phyloP scores from a whole-genome alignment of 176 grass and related monocot species.

The Panicum miliaceum region DNA sequence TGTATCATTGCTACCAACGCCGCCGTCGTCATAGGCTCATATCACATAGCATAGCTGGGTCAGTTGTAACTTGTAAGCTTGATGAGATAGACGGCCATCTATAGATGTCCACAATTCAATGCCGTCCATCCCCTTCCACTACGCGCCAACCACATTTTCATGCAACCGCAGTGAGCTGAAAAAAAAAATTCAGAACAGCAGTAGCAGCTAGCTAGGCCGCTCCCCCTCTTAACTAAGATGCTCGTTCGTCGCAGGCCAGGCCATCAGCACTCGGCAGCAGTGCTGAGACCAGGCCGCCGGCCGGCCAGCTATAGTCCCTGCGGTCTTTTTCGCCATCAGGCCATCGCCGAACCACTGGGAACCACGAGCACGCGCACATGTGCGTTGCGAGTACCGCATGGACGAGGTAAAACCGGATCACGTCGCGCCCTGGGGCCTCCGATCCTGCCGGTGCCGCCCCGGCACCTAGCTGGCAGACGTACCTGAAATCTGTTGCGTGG shows the following conservation, averaged over 20 bases:
- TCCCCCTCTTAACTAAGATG: neutral
- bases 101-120: neutral
- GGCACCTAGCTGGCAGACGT: constrained; percentile 14
- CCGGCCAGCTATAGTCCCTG: too few species aligned
- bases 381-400: neutral
- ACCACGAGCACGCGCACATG: neutral
- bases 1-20: neutral
- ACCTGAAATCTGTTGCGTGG: neutral
- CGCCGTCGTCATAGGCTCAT: neutral
- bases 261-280: too few species aligned
- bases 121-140: neutral
- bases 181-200: neutral
- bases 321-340: too few species aligned
- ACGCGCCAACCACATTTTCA: constrained; percentile 22
- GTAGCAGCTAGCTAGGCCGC: neutral
- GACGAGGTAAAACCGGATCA: constrained; percentile 35
- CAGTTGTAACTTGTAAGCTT: neutral
- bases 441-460: neutral
- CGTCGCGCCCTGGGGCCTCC: too few species aligned
- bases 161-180: neutral
- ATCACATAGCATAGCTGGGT: neutral
- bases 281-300: too few species aligned
- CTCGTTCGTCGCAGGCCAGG: too few species aligned
- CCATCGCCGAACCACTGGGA: neutral
- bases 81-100: neutral